Percentiles rank a stretch among this genome's conserved stretches.
Evolutionary conservation across 345 rosid genomes (phyloP).

Genomic region (Brassica nigra): DNA sequence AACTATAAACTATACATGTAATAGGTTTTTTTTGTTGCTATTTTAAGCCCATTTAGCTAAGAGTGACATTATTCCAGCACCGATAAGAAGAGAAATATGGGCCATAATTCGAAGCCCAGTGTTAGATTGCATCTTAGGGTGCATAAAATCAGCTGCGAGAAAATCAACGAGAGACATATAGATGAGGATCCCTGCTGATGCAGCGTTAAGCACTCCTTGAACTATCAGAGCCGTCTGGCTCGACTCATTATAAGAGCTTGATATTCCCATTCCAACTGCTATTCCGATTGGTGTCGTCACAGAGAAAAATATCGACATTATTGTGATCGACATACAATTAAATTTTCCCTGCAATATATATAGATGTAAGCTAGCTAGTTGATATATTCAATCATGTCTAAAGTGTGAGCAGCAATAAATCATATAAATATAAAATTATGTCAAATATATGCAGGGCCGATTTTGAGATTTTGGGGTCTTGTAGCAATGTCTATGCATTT

Average conservation of each 20-base stretch:
- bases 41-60: conserved; percentile 45
- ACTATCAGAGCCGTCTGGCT: conserved; percentile 50
- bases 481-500: too few species aligned
- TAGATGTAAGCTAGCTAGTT: neutral
- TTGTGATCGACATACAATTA: conserved; percentile 33
- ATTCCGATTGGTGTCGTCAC: conserved; percentile 64
- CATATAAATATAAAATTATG: neutral
- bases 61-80: conserved; percentile 55
- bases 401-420: neutral
- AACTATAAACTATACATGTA: neutral
- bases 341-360: conserved; percentile 49
- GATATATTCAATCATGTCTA: neutral
- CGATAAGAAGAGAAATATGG: conserved; percentile 50
- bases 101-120: conserved; percentile 47
- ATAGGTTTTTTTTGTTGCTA: neutral
- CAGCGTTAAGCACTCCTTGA: conserved; percentile 56
- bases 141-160: conserved; percentile 61
- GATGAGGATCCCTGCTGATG: conserved; percentile 66
- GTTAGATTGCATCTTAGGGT: conserved; percentile 49
- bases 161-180: conserved; percentile 78
- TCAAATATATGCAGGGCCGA: neutral
- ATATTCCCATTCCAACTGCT: conserved; percentile 54
- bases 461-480: too few species aligned
- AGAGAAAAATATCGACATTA: conserved; percentile 57
- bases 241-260: conserved; percentile 43